Conservation (phyloP, 2,329 filamentous ascomycete genomes). For the Fusarium zealandicum region DNA sequence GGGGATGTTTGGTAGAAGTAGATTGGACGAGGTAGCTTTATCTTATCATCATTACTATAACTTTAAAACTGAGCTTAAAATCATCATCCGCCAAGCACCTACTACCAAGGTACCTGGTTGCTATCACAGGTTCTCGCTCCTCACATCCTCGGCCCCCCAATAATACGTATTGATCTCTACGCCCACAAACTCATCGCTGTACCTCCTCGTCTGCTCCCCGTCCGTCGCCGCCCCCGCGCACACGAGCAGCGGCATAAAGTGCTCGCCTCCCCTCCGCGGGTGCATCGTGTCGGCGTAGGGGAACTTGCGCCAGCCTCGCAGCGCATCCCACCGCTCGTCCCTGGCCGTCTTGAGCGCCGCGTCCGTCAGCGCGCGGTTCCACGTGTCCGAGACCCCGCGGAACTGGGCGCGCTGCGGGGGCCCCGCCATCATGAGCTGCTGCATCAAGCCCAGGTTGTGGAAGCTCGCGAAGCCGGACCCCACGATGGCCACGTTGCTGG, state of each 20-base stretch:
- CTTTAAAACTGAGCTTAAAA: neutral
- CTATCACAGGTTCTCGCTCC: neutral
- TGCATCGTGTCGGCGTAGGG: conserved; percentile 61
- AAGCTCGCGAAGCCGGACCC: conserved; percentile 67
- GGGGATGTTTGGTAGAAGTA: neutral
- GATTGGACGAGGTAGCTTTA: neutral
- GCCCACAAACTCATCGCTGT: conserved; percentile 58
- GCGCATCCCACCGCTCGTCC: conserved; percentile 48
- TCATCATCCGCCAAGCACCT: neutral
- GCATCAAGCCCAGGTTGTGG: conserved; percentile 61
- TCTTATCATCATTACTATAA: neutral
- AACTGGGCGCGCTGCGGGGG: conserved; percentile 36
- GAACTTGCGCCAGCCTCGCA: conserved; percentile 57
- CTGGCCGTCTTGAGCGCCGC: conserved; percentile 47
- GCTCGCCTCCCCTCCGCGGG: conserved; percentile 60
- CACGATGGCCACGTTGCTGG: conserved; percentile 62
- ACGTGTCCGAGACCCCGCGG: conserved; percentile 44
- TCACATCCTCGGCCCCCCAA: conserved; percentile 51
- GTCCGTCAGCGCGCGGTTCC: conserved; percentile 56
- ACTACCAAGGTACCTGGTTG: no score
- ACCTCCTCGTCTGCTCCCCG: conserved; percentile 51
- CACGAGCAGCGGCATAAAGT: conserved; percentile 66
- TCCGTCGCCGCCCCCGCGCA: conserved; percentile 60
- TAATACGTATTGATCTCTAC: conserved; percentile 63
- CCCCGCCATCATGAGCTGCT: conserved; percentile 42